Conservation (phyloP, 345 rosid species). For the Gossypium australe region DNA sequence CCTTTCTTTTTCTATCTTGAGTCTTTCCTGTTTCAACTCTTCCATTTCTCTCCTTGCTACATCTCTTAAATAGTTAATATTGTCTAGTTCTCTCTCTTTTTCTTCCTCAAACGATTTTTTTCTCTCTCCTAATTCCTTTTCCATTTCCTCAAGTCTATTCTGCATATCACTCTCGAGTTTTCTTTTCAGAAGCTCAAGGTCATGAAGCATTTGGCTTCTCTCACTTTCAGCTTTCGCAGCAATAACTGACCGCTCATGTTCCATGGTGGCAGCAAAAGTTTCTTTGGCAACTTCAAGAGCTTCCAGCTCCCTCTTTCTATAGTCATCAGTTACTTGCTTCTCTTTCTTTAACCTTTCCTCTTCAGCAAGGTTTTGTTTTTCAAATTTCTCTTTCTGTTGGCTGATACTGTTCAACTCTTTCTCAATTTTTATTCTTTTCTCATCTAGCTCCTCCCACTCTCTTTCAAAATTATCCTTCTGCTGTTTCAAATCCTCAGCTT, state of each 20-base stretch:
- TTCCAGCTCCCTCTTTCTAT: conserved; percentile 56
- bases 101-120: conserved; percentile 71
- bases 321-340: conserved; percentile 46
- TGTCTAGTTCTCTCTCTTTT: conserved; percentile 67
- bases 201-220: conserved; percentile 64
- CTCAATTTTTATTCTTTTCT: conserved; percentile 55
- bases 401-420: conserved; percentile 43
- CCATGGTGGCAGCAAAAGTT: conserved; percentile 65
- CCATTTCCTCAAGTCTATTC: conserved; percentile 55
- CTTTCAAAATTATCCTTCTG: conserved; percentile 87
- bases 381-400: conserved; percentile 55
- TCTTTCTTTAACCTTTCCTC: conserved; percentile 65
- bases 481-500: conserved; percentile 73
- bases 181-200: conserved; percentile 59
- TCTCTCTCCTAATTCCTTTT: conserved; percentile 48
- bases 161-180: conserved; percentile 70
- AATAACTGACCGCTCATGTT: conserved; percentile 54
- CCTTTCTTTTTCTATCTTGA: conserved; percentile 55
- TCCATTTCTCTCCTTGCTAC: conserved; percentile 83
- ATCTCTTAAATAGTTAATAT: conserved; percentile 68
- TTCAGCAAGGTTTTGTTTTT: conserved; percentile 51
- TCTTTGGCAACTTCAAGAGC: conserved; percentile 61
- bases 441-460: conserved; percentile 94
- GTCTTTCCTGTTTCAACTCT: conserved; percentile 65
- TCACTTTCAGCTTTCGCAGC: conserved; percentile 66